phyloP scores from a whole-genome alignment of 78 protist species.

The Dictyostelium citrinum region DNA sequence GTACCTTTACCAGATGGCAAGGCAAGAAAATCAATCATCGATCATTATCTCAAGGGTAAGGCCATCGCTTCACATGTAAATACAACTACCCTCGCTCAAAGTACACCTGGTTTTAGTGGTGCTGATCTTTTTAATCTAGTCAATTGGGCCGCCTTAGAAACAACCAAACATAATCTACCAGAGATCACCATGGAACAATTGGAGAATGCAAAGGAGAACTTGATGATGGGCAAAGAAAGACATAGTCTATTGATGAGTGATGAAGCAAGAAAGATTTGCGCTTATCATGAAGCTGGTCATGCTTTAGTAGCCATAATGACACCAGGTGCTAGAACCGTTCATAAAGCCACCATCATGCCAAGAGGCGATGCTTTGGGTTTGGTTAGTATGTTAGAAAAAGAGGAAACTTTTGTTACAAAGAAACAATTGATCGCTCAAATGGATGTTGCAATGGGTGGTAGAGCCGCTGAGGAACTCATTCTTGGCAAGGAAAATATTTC shows the following conservation, averaged over 20 bases:
- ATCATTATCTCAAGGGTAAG: conserved; percentile 42
- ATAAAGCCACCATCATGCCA: conserved; percentile 96
- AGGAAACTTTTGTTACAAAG: conserved; percentile 42
- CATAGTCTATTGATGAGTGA: conserved; percentile 50
- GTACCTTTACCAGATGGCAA: conserved; percentile 88
- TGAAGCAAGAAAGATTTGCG: conserved; percentile 79
- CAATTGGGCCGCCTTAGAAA: conserved; percentile 91
- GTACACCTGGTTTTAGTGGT: conserved; percentile 91
- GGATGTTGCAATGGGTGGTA: conserved; percentile 94
- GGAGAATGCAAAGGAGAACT: conserved; percentile 91
- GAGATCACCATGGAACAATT: conserved; percentile 73
- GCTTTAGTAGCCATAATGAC: conserved; percentile 93
- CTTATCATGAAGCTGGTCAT: conserved; percentile 98
- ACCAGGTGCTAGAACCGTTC: conserved; percentile 74
- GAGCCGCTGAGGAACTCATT: conserved; percentile 94
- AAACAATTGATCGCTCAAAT: conserved; percentile 84
- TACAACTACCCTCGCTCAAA: conserved; percentile 77
- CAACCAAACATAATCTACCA: conserved; percentile 68
- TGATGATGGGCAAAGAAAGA: conserved; percentile 92
- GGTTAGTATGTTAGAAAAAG: conserved; percentile 83
- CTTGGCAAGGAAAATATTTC: conserved; percentile 88
- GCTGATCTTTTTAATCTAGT: conserved; percentile 94
- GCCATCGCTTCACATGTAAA: conserved; percentile 24
- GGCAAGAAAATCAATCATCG: conserved; percentile 84
- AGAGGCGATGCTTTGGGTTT: conserved; percentile 91